phyloP scores from a whole-genome alignment of 306 rosid genomes.

The Rosa chinensis region DNA sequence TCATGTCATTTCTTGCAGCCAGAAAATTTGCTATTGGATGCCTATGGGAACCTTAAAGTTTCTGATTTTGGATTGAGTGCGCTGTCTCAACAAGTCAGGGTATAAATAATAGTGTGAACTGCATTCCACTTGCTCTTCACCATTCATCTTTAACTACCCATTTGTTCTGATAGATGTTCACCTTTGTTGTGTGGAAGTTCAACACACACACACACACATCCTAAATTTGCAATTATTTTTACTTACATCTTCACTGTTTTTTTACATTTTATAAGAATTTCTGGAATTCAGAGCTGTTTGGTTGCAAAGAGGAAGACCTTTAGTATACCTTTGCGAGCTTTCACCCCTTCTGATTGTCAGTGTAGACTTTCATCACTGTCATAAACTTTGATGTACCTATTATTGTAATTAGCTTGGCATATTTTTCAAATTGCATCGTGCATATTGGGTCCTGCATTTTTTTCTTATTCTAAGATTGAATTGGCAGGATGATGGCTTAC shows the following conservation, averaged over 20 bases:
- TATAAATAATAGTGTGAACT: slow-evolving; percentile 35
- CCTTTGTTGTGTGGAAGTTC: slow-evolving; percentile 7
- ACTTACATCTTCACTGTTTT: background rate
- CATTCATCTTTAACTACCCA: slow-evolving; percentile 13
- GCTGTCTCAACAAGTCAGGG: slow-evolving; percentile 92
- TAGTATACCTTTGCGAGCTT: background rate
- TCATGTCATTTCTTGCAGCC: slow-evolving; percentile 57
- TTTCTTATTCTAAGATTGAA: slow-evolving; percentile 25
- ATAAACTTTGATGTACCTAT: background rate
- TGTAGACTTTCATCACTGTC: background rate
- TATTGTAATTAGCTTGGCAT: background rate
- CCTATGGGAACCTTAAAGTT: slow-evolving; percentile 82
- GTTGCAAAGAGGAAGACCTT: background rate
- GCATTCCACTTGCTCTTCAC: slow-evolving; percentile 25
- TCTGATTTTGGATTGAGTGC: slow-evolving; percentile 99
- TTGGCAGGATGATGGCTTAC: slow-evolving; percentile 90
- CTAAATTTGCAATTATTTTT: background rate
- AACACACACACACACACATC: background rate
- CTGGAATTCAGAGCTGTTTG: background rate
- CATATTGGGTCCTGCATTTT: slow-evolving; percentile 12
- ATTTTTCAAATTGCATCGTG: slow-evolving; percentile 7
- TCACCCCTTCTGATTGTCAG: background rate
- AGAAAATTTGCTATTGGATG: slow-evolving; percentile 86
- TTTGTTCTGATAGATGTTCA: slow-evolving; percentile 20
- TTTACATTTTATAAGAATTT: background rate